Evolutionary conservation across 2,329 filamentous ascomycete species (phyloP).

Genomic region (Clonostachys rosea): DNA sequence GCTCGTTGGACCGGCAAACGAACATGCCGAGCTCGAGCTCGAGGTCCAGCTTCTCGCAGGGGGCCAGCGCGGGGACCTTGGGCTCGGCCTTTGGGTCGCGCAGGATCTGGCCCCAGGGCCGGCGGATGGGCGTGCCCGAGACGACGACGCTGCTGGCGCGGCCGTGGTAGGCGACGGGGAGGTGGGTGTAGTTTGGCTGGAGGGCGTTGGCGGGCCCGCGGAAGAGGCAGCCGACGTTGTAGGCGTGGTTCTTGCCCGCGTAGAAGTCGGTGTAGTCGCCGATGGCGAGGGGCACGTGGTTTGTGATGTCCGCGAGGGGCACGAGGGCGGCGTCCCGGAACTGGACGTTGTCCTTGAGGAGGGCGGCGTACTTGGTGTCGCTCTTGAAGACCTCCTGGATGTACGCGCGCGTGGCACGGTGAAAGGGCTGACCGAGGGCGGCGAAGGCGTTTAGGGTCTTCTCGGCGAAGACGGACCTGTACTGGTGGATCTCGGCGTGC

Average conservation of each 20-base stretch:
- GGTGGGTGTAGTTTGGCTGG: slow-evolving; percentile 75
- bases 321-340: slow-evolving; percentile 21
- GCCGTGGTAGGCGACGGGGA: slow-evolving; percentile 79
- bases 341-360: slow-evolving; percentile 27
- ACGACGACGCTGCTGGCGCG: slow-evolving; percentile 71
- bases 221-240: slow-evolving; percentile 65
- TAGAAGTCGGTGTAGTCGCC: slow-evolving; percentile 87
- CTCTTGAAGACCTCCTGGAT: slow-evolving; percentile 58
- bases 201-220: slow-evolving; percentile 69
- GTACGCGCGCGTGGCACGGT: slow-evolving; percentile 65
- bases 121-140: slow-evolving; percentile 66
- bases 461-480: slow-evolving; percentile 15
- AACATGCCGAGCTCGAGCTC: slow-evolving; percentile 78
- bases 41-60: slow-evolving; percentile 62
- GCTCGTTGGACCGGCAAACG: slow-evolving; percentile 58
- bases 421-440: slow-evolving; percentile 60
- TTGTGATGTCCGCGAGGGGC: slow-evolving; percentile 42
- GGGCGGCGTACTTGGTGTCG: slow-evolving; percentile 33
- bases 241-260: slow-evolving; percentile 74
- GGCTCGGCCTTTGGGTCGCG: slow-evolving; percentile 38
- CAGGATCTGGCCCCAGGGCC: slow-evolving; percentile 72
- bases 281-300: slow-evolving; percentile 70
- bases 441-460: slow-evolving; percentile 24
- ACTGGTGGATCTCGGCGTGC: slow-evolving; percentile 14
- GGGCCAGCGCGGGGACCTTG: slow-evolving; percentile 53